phyloP scores from a whole-genome alignment of 192 early-diverging fungal species.

The Mortierella alpina region DNA sequence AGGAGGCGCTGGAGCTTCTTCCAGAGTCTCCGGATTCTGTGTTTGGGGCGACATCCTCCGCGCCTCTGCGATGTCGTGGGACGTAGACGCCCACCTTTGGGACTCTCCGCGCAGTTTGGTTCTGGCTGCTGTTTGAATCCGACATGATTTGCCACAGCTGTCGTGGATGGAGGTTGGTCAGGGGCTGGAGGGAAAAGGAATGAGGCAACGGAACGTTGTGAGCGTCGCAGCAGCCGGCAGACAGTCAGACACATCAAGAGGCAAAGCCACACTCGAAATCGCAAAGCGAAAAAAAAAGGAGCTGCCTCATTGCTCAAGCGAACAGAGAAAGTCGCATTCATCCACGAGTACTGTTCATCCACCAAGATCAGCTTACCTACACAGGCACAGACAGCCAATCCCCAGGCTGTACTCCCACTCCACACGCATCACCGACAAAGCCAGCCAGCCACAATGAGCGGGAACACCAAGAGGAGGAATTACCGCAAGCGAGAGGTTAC shows the following conservation, averaged over 20 bases:
- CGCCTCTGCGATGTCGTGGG: constrained; percentile 37
- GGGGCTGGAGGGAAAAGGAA: neutral
- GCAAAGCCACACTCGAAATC: constrained; percentile 6
- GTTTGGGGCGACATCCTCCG: neutral
- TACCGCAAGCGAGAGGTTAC: constrained; percentile 45
- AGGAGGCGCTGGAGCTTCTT: neutral
- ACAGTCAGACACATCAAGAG: neutral
- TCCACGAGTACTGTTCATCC: neutral
- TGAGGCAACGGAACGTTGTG: neutral
- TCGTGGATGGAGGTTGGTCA: neutral
- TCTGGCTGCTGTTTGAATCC: constrained; percentile 4
- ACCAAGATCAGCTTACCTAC: neutral
- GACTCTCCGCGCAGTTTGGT: neutral
- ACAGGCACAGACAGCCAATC: constrained; percentile 1
- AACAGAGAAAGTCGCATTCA: neutral
- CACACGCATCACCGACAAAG: neutral
- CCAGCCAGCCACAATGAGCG: constrained; percentile 21
- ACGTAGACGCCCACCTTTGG: constrained; percentile 48
- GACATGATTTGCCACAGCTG: constrained; percentile 14
- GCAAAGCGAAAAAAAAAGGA: too few species aligned
- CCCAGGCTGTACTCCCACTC: neutral
- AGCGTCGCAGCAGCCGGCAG: too few species aligned
- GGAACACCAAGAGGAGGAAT: constrained; percentile 32
- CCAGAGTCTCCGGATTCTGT: constrained; percentile 7
- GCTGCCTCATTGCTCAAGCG: neutral